Base-by-base conservation (phyloP, 116 monocot genomes). In the Posidonia oceanica region DNA sequence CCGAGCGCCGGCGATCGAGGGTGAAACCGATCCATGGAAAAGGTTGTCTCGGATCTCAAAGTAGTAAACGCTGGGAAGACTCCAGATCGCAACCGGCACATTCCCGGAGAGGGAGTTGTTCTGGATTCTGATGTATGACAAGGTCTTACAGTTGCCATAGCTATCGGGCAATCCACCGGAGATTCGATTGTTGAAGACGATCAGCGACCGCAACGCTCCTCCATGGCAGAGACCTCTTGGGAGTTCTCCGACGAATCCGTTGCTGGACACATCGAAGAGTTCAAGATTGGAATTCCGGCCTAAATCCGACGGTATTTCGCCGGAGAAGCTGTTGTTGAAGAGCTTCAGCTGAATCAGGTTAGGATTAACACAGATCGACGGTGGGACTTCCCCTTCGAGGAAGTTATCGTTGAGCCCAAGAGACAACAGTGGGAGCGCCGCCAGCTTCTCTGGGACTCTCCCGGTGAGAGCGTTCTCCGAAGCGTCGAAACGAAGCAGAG, bases 401-500 rank as follows among this genome's bases (percentile, higher is more conserved):
- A 74, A 64, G 76, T 88, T 88, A 37, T 88, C 83, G 23, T 82
- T 80, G 8, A 85, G 78, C 2, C 74, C 83, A 14, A 88, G 69
- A 3, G 36, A 58, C 11, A 55, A 23, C 8, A 88, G 57, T 21
- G 68, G 66, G 17, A 85, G 61, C 6, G 44, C 73, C 2, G 84
- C 80, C 36, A 88, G 54, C 37, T 16, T 42, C 58, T 74, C 78
- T 15, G 85, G 88, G 7, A 88, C 2, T 14, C 6, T 61, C 2
- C 88, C 88, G 14, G 75, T 73, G 57, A 88, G 82, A 17, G 41
- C 69, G 59, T 87, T 87, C 81, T 78, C 54, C 14, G 87, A 87
- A 4, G 68, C 83, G 36, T 87, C 87, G 59, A 87, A 81, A 11
- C 12, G 36, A 4, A 68, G 75, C 14, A 87, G 71, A 12, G 66